phyloP scores from a whole-genome alignment of 139 green algal genomes.

The Axilococcus clingmanii region DNA sequence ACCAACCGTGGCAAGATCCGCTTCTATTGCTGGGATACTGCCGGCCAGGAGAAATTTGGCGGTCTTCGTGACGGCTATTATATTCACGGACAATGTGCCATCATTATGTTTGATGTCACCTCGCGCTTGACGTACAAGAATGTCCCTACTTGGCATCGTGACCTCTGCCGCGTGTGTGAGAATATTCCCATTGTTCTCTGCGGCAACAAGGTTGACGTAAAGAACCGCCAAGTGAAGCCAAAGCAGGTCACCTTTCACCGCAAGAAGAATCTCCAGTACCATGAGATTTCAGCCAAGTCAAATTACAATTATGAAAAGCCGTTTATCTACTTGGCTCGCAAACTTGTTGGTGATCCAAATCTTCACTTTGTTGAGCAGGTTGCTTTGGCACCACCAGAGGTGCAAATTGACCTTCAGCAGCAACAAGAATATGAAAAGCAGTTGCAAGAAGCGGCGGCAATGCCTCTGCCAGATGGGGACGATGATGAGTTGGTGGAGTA shows the following conservation, averaged over 20 bases:
- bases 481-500: constrained; percentile 64
- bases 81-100: constrained; percentile 98
- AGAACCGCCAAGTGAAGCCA: constrained; percentile 99
- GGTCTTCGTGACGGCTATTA: constrained; percentile 98
- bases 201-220: constrained; percentile 99
- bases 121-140: constrained; percentile 99
- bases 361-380: constrained; percentile 92
- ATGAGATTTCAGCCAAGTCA: constrained; percentile 98
- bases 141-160: constrained; percentile 96
- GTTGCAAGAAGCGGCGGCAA: constrained; percentile 51
- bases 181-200: constrained; percentile 99
- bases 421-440: constrained; percentile 77
- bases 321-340: constrained; percentile 98
- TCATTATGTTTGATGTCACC: constrained; percentile 99
- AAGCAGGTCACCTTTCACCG: constrained; percentile 95
- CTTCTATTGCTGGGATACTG: constrained; percentile 99
- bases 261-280: constrained; percentile 99
- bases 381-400: constrained; percentile 91
- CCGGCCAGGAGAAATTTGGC: constrained; percentile 98
- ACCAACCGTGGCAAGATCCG: constrained; percentile 95
- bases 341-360: constrained; percentile 90
- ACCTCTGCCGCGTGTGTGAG: constrained; percentile 97
- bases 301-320: constrained; percentile 99
- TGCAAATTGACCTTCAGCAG: constrained; percentile 82
- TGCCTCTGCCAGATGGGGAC: constrained; percentile 71